Conservation (phyloP, 306 rosid species). For the Vigna nakashimae region DNA sequence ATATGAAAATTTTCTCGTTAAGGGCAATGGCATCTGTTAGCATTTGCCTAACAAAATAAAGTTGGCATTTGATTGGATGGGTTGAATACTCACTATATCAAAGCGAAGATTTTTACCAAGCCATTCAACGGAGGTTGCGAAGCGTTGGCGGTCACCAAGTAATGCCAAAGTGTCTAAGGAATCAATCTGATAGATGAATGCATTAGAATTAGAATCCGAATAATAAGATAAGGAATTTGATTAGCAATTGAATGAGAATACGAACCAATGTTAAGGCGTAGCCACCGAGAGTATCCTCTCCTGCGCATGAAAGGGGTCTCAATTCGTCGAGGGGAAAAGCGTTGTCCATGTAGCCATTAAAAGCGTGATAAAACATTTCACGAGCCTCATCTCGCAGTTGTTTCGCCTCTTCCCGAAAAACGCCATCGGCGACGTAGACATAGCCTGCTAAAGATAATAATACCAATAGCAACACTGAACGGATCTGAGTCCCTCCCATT, state of each 20-base stretch:
- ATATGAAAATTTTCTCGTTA: too few species aligned
- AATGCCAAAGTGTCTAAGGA: slow-evolving; percentile 90
- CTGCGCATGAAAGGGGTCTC: slow-evolving; percentile 80
- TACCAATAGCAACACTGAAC: background rate
- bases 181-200: slow-evolving; percentile 64
- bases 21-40: too few species aligned
- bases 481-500: slow-evolving; percentile 62
- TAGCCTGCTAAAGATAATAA: background rate
- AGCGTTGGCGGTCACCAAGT: slow-evolving; percentile 79
- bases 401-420: slow-evolving; percentile 72
- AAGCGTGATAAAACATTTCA: slow-evolving; percentile 97
- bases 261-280: slow-evolving; percentile 87
- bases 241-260: background rate
- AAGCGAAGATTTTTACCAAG: slow-evolving; percentile 95
- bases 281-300: slow-evolving; percentile 91
- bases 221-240: background rate
- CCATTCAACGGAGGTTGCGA: slow-evolving; percentile 89
- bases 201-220: background rate
- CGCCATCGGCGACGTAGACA: slow-evolving; percentile 58
- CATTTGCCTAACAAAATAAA: too few species aligned
- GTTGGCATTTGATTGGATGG: too few species aligned
- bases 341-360: slow-evolving; percentile 88
- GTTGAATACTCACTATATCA: slow-evolving; percentile 79
- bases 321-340: slow-evolving; percentile 96
- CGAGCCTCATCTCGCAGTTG: slow-evolving; percentile 81